Percentiles rank a stretch among this genome's conserved stretches.
phyloP scores from a whole-genome alignment of 805 yeast genomes.

The Saccharomycopsis oosterbeekiorum region DNA sequence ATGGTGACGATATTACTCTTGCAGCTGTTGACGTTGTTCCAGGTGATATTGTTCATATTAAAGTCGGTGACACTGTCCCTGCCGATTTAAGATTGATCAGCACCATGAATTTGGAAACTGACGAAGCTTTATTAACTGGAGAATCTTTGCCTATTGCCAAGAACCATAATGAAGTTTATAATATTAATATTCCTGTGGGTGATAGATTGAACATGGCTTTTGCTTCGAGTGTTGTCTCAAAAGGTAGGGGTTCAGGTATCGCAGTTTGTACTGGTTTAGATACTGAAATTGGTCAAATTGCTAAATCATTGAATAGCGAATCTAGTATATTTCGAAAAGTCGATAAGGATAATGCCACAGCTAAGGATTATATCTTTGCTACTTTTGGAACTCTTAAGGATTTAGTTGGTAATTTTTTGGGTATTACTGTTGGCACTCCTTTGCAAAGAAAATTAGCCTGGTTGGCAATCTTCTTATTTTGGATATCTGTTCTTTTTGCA shows the following conservation, averaged over 20 bases:
- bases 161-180: conserved; percentile 33
- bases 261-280: conserved; percentile 57
- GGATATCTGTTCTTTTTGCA: conserved; percentile 76
- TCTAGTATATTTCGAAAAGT: conserved; percentile 32
- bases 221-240: conserved; percentile 58
- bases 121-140: conserved; percentile 87
- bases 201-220: conserved; percentile 66
- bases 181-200: conserved; percentile 47
- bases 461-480: conserved; percentile 63
- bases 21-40: conserved; percentile 61
- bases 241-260: conserved; percentile 67
- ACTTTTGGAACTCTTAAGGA: conserved; percentile 39
- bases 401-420: conserved; percentile 58
- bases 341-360: conserved; percentile 33
- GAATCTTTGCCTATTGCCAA: conserved; percentile 75
- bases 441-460: conserved; percentile 65
- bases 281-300: conserved; percentile 71
- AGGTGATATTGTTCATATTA: conserved; percentile 64
- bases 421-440: conserved; percentile 74
- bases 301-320: conserved; percentile 42
- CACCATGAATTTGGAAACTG: conserved; percentile 78
- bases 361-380: conserved; percentile 38
- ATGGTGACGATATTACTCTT: conserved; percentile 39
- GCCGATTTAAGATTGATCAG: conserved; percentile 77
- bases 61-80: conserved; percentile 83